Evolutionary conservation across 2,329 filamentous ascomycete genomes (phyloP).

Genomic region (Claviceps spartinae): DNA sequence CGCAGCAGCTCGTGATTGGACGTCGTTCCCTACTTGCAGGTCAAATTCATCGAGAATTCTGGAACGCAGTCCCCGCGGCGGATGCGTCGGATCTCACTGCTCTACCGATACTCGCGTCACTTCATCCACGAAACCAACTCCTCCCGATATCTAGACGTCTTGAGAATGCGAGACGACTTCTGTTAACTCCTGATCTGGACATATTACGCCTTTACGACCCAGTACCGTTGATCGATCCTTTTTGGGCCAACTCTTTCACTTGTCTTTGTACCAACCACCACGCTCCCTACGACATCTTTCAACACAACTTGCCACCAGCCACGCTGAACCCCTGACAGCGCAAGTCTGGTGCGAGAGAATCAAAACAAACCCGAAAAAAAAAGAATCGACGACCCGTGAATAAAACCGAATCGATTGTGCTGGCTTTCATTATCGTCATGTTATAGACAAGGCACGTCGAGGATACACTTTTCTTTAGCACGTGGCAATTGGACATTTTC

Average conservation of each 20-base stretch:
- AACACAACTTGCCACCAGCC: not conserved
- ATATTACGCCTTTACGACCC: not conserved
- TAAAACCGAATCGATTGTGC: not conserved
- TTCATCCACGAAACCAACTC: not conserved
- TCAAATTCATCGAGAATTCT: not conserved
- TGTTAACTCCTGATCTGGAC: not conserved
- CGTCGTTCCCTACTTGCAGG: not conserved
- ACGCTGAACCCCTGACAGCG: not conserved
- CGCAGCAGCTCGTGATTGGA: not conserved
- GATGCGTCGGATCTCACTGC: not conserved
- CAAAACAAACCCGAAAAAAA: not conserved
- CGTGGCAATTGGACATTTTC: not conserved
- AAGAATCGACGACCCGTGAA: not conserved
- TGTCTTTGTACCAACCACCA: not conserved
- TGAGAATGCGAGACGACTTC: constrained; percentile 3
- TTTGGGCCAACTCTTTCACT: not conserved
- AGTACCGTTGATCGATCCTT: not conserved
- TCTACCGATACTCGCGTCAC: not conserved
- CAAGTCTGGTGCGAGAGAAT: not conserved
- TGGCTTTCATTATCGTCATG: constrained; percentile 4
- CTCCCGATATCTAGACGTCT: not conserved
- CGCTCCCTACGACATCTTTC: not conserved
- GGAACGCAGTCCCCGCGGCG: too few species aligned
- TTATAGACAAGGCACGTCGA: constrained; percentile 1
- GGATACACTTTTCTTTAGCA: not conserved